These are phyloP conservation scores for Umbilicus rupestris DNA, from an alignment of 164 flowering plant species.

Conservation along the genomic window DNA sequence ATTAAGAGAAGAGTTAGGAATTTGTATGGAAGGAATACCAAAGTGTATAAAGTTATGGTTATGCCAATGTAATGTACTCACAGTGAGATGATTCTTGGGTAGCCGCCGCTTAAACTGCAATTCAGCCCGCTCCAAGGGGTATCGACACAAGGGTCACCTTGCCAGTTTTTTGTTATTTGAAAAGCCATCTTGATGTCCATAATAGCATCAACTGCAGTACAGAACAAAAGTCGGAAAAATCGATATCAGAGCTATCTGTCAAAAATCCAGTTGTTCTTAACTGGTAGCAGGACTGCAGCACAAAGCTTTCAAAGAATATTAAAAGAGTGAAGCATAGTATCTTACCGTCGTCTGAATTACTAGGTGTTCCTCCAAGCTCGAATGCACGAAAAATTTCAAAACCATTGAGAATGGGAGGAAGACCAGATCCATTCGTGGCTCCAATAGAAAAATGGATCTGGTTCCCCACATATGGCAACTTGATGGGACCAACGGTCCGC, in stretches of 20 bases:
- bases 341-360: slow-evolving; percentile 15
- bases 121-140: slow-evolving; percentile 8
- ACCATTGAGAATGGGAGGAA: slow-evolving; percentile 28
- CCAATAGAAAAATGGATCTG: background rate
- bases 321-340: background rate
- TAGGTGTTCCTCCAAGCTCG: slow-evolving; percentile 10
- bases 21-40: too few species aligned
- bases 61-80: background rate
- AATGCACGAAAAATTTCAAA: slow-evolving; percentile 18
- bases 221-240: too few species aligned
- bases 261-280: too few species aligned
- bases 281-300: background rate
- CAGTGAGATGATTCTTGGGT: slow-evolving; percentile 11
- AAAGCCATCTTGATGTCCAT: slow-evolving; percentile 8
- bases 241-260: too few species aligned
- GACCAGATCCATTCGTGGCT: background rate
- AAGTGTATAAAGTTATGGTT: background rate
- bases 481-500: background rate
- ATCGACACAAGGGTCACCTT: slow-evolving; percentile 10
- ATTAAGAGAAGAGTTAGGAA: background rate
- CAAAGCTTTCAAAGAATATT: too few species aligned
- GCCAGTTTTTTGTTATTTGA: slow-evolving; percentile 8
- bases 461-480: background rate
- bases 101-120: slow-evolving; percentile 1
- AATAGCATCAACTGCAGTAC: slow-evolving; percentile 10